Base-by-base conservation (phyloP, 768 basidiomycete species). In the Daedalea quercina region DNA sequence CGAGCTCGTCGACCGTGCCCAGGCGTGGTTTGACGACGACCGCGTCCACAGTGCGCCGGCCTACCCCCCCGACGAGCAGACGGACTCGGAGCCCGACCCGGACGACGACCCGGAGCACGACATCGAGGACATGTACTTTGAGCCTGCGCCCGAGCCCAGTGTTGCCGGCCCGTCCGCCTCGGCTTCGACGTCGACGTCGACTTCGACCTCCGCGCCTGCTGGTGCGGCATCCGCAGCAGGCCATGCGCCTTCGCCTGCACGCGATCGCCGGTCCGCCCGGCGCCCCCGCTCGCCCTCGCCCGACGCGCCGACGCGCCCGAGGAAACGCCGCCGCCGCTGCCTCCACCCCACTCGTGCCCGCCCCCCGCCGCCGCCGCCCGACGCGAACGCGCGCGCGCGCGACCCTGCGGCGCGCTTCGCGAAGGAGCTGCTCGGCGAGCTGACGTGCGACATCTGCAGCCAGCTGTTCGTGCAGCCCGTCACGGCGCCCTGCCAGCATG, bases 401-500 rank as follows among this genome's bases (percentile, higher is more conserved):
- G 46, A 67, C 47, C 56, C 64, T 25, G 66, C 69, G 49, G 61
- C 67, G 4, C 65, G 68, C 42, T 77, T 87, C 53, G 75, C 81
- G 62, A 86, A 86, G 64, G 78, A 81, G 24, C 74, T 88, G 49
- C 67, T 81, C 22, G 61, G 76, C 11, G 87, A 94, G 59, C 76
- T 95, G 51, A 85, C 81, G 19, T 98, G 95, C 67, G 89, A 94
- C 67, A 94, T 98, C 31, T 98, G 95, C 70, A 88, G 88, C 64
- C 77, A 78, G 63, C 71, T 96, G 35, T 74, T 94, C 58, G 83
- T 84, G 69, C 82, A 90, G 57, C 94, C 95, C 4, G 76, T 94
- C 47, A 97, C 95, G 15, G 90, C 94, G 2, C 90, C 91, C 12
- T 97, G 95, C 68, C 94, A 97, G 67, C 95, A 98, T 70, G 91